Evolutionary conservation across 768 basidiomycete species (phyloP).

Genomic region (Melanogaster broomeanus): DNA sequence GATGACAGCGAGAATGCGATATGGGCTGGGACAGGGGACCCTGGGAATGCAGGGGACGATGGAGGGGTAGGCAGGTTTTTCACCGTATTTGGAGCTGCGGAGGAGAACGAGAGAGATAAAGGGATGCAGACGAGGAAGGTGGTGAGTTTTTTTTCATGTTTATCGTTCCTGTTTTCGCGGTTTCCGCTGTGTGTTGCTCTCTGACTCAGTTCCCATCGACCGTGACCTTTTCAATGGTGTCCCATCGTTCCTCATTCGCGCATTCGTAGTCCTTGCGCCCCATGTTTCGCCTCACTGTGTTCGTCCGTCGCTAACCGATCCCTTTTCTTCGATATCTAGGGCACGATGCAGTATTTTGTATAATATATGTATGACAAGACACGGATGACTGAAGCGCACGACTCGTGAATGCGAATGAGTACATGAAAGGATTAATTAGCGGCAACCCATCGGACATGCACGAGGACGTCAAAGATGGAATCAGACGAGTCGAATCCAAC

Average conservation of each 20-base stretch:
- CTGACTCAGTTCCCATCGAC: no score
- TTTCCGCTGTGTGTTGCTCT: background rate
- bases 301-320: slow-evolving; percentile 1
- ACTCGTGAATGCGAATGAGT: no score
- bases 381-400: background rate
- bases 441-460: no score
- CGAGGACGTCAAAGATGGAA: no score
- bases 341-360: slow-evolving; percentile 43
- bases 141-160: slow-evolving; percentile 45
- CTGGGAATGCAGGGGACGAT: background rate
- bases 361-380: slow-evolving; percentile 18
- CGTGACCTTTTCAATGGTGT: no score
- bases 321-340: slow-evolving; percentile 19
- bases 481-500: no score
- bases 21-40: background rate
- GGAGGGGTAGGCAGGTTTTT: slow-evolving; percentile 52
- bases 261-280: no score
- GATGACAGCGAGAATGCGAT: background rate
- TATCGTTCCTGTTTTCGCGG: background rate
- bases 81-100: slow-evolving; percentile 83
- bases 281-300: background rate
- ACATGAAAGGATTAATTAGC: no score
- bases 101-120: slow-evolving; percentile 86
- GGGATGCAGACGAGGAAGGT: slow-evolving; percentile 72
- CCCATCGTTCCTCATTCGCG: no score